Percentiles rank a stretch among this genome's conserved stretches.
Conservation (phyloP, 1,284 basidiomycete genomes). For the Microbotryum silenes-acaulis region DNA sequence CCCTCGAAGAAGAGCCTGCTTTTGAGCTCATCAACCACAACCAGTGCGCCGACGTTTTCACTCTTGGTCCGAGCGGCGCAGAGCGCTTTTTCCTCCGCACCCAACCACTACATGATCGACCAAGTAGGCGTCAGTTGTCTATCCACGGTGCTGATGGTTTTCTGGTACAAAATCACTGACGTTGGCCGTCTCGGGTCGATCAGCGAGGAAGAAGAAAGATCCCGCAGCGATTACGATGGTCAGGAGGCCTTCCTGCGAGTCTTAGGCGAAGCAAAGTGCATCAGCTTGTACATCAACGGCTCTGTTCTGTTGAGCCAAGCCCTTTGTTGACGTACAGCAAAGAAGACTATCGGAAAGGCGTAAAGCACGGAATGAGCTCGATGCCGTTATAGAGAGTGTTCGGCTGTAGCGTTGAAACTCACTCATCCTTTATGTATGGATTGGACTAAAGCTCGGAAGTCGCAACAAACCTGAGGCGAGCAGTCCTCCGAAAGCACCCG, state of each 20-base stretch:
- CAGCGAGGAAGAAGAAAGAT: constrained; percentile 39
- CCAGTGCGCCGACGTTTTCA: constrained; percentile 39
- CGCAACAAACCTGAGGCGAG: constrained; percentile 21
- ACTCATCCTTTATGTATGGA: constrained; percentile 25
- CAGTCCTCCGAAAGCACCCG: constrained; percentile 39
- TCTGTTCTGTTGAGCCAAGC: no score
- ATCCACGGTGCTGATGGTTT: no score
- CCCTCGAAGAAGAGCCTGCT: constrained; percentile 30
- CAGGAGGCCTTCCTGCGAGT: constrained; percentile 41
- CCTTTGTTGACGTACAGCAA: constrained; percentile 6
- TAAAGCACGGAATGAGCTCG: no score
- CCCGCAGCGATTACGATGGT: constrained; percentile 38
- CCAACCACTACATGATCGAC: constrained; percentile 33
- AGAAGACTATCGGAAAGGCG: constrained; percentile 10
- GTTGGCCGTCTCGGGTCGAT: constrained; percentile 39
- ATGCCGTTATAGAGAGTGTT: no score
- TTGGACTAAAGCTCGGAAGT: constrained; percentile 24
- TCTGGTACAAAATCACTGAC: constrained; percentile 6
- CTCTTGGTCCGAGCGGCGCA: constrained; percentile 37
- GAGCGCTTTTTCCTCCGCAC: constrained; percentile 37
- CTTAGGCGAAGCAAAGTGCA: no score
- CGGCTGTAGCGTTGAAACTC: constrained; percentile 32
- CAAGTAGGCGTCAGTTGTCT: no score
- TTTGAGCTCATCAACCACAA: constrained; percentile 37
- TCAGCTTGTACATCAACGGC: no score